Conservation (phyloP, 495 filamentous ascomycete genomes). For the Penicillium cataractarum region DNA sequence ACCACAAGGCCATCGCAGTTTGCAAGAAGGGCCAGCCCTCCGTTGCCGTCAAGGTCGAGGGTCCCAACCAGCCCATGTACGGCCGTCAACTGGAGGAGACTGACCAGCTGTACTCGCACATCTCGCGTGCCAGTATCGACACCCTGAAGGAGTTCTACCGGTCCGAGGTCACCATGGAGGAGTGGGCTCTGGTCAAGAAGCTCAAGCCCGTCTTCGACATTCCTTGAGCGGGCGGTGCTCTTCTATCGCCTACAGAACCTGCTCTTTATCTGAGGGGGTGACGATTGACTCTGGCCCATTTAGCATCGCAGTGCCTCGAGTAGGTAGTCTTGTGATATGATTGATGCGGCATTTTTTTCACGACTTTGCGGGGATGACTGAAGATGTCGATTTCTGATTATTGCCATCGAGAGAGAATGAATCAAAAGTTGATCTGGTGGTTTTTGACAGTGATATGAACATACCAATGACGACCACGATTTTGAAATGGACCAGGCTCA, state of each 20-base stretch:
- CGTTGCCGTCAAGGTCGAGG: slow-evolving; percentile 97
- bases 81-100: slow-evolving; percentile 95
- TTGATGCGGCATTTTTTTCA: slow-evolving; percentile 8
- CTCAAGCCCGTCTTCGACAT: slow-evolving; percentile 95
- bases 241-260: background rate
- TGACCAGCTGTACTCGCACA: slow-evolving; percentile 83
- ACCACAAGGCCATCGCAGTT: slow-evolving; percentile 89
- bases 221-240: slow-evolving; percentile 48
- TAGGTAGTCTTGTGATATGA: background rate
- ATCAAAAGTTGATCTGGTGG: slow-evolving; percentile 28
- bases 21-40: slow-evolving; percentile 97
- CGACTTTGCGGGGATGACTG: background rate
- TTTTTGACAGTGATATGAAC: slow-evolving; percentile 32
- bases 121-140: slow-evolving; percentile 88
- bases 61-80: slow-evolving; percentile 90
- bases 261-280: background rate
- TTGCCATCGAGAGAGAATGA: slow-evolving; percentile 25
- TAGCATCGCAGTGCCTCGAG: slow-evolving; percentile 1
- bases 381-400: slow-evolving; percentile 19
- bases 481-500: slow-evolving; percentile 26
- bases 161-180: slow-evolving; percentile 86
- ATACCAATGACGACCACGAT: slow-evolving; percentile 39
- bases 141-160: slow-evolving; percentile 96
- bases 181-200: slow-evolving; percentile 91
- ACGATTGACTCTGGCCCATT: background rate